Evolutionary conservation across 768 basidiomycete species (phyloP), one percentile per base, ranked within the genome.

Genomic region (Tulasnella sp.): DNA sequence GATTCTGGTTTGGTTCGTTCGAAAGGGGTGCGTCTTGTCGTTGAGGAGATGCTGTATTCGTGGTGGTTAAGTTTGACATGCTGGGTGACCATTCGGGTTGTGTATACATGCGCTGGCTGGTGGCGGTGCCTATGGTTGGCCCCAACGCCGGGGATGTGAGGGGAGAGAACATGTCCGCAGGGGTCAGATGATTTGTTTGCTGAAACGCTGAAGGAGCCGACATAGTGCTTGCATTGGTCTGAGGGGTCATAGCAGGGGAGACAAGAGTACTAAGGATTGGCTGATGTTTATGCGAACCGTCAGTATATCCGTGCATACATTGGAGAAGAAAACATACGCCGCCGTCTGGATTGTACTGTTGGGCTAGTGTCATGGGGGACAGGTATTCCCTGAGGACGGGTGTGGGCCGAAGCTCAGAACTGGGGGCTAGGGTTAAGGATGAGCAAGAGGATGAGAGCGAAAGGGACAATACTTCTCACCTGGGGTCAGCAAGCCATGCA

Each of bases 401-500:
- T 12, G 62, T 57, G 6, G 54, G 75, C 73, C 63, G 78, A 74
- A 9, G 83, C 76, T 46, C 81, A 77, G 51, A 86, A 74, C 69
- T 63, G 51, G 63, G 72, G 11, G 77, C 83, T 84, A 60, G 49
- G 43, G 34, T 6, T 9, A 39, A 34, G 34, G 60, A 60, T 59
- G 19, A 56, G 42, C 54, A 50, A 49, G 61, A 64, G 52, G 68
- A 46, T 42, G 63, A 46, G 46, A n/a, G 12, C 34, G 31, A 59
- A 17, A 49, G 21, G 23, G 57, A 59, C 25, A 54, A 39, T 51
- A 45, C 21, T n/a, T 37, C 78, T 64, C 63, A 84, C 83, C 73
- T 64, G 83, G 84, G 23, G 86, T 86, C 6, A 81, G 82, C 39
- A 87, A 73, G 5, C 78, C 81, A 65, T 72, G 71, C 58, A 70